phyloP scores from a whole-genome alignment of 2,329 filamentous ascomycete genomes.

The Apiospora phragmitis region DNA sequence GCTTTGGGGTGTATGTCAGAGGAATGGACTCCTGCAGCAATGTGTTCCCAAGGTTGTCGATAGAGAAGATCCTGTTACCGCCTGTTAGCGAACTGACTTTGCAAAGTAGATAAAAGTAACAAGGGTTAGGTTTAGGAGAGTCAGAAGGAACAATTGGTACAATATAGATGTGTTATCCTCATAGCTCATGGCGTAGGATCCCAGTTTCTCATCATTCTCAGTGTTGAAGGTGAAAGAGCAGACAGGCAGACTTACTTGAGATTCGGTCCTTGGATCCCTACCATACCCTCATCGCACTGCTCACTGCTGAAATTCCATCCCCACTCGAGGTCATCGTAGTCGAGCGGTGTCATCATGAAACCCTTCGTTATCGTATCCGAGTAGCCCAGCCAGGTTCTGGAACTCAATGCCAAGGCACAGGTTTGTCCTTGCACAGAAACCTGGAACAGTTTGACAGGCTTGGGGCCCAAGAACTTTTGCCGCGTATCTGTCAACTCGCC shows the following conservation, averaged over 20 bases:
- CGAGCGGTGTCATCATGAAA: constrained; percentile 90
- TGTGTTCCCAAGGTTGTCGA: constrained; percentile 83
- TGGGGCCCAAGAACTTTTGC: constrained; percentile 90
- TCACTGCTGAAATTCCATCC: constrained; percentile 97
- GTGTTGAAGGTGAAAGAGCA: constrained; percentile 31
- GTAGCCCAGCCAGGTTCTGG: constrained; percentile 94
- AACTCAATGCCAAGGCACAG: constrained; percentile 86
- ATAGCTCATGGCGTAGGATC: constrained; percentile 58
- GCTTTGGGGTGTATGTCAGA: constrained; percentile 86
- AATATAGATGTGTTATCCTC: constrained; percentile 56
- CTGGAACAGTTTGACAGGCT: constrained; percentile 84
- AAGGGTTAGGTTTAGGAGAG: constrained; percentile 30
- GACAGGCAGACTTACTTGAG: constrained; percentile 63
- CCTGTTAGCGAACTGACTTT: constrained; percentile 33
- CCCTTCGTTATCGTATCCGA: constrained; percentile 82
- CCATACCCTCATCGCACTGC: constrained; percentile 90
- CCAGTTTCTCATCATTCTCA: constrained; percentile 64
- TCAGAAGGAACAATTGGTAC: constrained; percentile 99
- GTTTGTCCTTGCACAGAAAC: constrained; percentile 85
- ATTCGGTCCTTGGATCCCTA: constrained; percentile 88
- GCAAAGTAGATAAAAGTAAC: constrained; percentile 8
- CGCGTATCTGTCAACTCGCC: constrained; percentile 94
- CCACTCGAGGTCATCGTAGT: constrained; percentile 86
- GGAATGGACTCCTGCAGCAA: constrained; percentile 84
- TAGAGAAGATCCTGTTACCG: constrained; percentile 74